Conservation (phyloP, 176 grass and related monocot genomes). For the Phyllostachys edulis region DNA sequence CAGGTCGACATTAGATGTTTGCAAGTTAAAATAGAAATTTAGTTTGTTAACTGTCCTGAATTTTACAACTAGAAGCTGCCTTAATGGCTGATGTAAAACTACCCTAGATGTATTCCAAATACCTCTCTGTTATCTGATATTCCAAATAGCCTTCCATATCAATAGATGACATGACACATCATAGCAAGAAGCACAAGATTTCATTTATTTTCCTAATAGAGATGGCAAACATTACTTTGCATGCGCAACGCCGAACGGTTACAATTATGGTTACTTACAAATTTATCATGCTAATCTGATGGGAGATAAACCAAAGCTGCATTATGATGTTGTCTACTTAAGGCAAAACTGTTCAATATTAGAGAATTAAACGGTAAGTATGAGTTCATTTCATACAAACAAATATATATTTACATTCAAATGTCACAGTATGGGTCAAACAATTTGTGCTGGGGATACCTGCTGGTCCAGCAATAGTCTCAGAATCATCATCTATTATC, state of each 20-base stretch:
- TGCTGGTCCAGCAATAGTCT: conserved; percentile 49
- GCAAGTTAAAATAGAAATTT: not conserved
- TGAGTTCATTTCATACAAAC: conserved; percentile 1
- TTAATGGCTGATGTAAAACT: not conserved
- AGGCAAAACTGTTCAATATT: conserved; percentile 17
- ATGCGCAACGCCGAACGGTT: not conserved
- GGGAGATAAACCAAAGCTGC: not conserved
- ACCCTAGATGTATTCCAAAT: not conserved
- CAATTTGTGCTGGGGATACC: conserved; percentile 39
- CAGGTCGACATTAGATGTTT: not conserved
- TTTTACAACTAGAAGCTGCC: not conserved
- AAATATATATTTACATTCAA: not conserved
- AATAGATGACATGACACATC: conserved; percentile 1
- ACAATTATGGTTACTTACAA: not conserved
- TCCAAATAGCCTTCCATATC: not conserved
- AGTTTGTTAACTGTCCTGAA: not conserved
- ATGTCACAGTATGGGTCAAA: conserved; percentile 3
- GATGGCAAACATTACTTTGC: not conserved
- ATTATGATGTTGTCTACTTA: not conserved
- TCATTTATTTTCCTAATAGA: not conserved
- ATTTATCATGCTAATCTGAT: conserved; percentile 18
- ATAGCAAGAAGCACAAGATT: not conserved
- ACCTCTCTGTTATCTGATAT: not conserved
- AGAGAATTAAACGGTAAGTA: not conserved
- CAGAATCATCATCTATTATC: conserved; percentile 88